Evolutionary conservation across 495 filamentous ascomycete species (phyloP).

Genomic region (Hypoxylon fuscum): DNA sequence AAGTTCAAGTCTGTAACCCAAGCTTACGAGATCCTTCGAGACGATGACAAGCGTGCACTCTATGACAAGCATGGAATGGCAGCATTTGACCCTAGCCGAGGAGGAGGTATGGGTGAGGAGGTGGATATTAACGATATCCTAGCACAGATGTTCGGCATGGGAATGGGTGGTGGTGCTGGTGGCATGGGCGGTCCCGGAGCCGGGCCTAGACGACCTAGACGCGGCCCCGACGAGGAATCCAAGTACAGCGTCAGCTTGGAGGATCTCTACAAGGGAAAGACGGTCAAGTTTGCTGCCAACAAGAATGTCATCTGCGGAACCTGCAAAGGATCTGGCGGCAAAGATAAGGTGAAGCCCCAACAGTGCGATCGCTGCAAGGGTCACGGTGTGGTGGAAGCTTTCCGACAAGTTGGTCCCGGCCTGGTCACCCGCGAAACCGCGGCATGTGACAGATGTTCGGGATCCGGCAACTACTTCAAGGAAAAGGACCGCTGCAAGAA

Average conservation of each 20-base stretch:
- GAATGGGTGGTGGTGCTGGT: constrained; percentile 68
- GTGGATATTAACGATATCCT: constrained; percentile 91
- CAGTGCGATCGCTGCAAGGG: constrained; percentile 86
- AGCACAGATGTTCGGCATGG: constrained; percentile 90
- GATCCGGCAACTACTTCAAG: constrained; percentile 82
- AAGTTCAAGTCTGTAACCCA: constrained; percentile 91
- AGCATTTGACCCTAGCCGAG: constrained; percentile 79
- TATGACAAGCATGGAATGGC: constrained; percentile 96
- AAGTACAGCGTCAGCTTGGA: constrained; percentile 89
- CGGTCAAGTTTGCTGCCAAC: constrained; percentile 90
- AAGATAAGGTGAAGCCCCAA: constrained; percentile 88
- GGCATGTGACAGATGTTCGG: constrained; percentile 79
- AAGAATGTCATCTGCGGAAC: constrained; percentile 88
- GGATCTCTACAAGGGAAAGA: constrained; percentile 98
- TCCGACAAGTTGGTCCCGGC: constrained; percentile 80
- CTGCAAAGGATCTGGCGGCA: constrained; percentile 91
- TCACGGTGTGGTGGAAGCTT: constrained; percentile 72
- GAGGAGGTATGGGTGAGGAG: constrained; percentile 71
- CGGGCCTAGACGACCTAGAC: constrained; percentile 67
- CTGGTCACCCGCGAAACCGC: constrained; percentile 79
- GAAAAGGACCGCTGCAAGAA: constrained; percentile 98
- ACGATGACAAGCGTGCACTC: constrained; percentile 89
- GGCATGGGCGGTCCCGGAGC: constrained; percentile 56
- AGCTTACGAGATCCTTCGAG: constrained; percentile 96
- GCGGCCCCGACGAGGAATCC: constrained; percentile 85